These are phyloP conservation scores for Isatis tinctoria DNA, from an alignment of 345 rosid genomes.

Conservation along the genomic window DNA sequence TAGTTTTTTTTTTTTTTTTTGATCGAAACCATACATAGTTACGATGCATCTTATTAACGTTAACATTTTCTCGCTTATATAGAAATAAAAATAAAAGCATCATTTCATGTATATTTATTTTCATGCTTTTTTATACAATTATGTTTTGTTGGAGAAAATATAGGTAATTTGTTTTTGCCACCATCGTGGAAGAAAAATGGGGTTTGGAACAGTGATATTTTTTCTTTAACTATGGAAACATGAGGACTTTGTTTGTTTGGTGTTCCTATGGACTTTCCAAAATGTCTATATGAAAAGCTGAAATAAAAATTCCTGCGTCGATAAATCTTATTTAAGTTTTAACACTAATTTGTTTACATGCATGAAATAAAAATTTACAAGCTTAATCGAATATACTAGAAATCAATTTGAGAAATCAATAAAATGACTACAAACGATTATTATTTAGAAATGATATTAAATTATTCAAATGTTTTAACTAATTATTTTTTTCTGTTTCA, in stretches of 20 bases:
- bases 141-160: slow-evolving; percentile 2
- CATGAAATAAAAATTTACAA: not conserved
- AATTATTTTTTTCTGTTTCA: too few species aligned
- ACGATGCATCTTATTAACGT: not conserved
- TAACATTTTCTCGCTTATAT: not conserved
- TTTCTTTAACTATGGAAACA: not conserved
- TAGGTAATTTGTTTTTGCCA: not conserved
- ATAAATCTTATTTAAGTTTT: not conserved
- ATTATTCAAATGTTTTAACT: too few species aligned
- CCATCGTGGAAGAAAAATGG: slow-evolving; percentile 10
- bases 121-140: not conserved
- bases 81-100: not conserved
- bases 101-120: not conserved
- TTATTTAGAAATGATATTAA: too few species aligned
- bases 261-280: not conserved
- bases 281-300: not conserved
- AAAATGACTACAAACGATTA: not conserved
- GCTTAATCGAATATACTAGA: not conserved
- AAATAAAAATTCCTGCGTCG: not conserved
- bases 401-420: not conserved
- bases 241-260: not conserved
- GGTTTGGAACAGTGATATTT: slow-evolving; percentile 7
- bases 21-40: too few species aligned
- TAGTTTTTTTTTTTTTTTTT: too few species aligned
- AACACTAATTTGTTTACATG: not conserved